These are phyloP conservation scores for Ustilago crameri DNA, from an alignment of 1,284 basidiomycete genomes.

Conservation along the genomic window DNA sequence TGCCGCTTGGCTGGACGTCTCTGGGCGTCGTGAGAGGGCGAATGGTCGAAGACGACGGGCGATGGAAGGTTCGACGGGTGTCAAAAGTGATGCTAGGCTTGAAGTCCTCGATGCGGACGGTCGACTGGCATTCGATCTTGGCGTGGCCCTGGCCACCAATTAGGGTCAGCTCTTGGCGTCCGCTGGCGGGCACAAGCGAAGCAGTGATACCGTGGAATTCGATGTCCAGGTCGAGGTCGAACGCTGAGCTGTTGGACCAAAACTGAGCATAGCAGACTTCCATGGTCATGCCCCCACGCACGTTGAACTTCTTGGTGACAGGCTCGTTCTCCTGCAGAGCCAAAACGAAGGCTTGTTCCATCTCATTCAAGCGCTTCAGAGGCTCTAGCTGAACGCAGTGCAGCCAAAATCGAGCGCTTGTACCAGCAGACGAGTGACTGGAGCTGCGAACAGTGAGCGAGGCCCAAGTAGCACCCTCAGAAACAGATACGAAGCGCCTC, in stretches of 20 bases:
- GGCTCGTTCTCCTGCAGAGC: constrained; percentile 66
- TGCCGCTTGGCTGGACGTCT: constrained; percentile 64
- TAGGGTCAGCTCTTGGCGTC: constrained; percentile 60
- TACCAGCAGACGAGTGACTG: constrained; percentile 56
- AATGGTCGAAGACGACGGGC: constrained; percentile 57
- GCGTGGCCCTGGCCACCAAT: constrained; percentile 65
- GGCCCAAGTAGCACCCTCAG: constrained; percentile 68
- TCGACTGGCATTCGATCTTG: constrained; percentile 58
- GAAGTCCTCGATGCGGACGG: constrained; percentile 65
- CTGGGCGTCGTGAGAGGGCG: constrained; percentile 59
- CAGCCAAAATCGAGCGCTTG: constrained; percentile 67
- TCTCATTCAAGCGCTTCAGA: constrained; percentile 60
- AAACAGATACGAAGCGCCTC: constrained; percentile 65
- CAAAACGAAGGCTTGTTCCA: constrained; percentile 65
- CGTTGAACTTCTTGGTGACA: constrained; percentile 61
- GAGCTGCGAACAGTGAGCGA: constrained; percentile 62
- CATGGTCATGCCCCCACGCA: constrained; percentile 66
- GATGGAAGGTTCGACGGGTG: constrained; percentile 61
- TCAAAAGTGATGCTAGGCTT: constrained; percentile 65
- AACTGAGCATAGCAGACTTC: constrained; percentile 68
- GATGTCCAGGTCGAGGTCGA: constrained; percentile 65
- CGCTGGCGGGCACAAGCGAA: constrained; percentile 44
- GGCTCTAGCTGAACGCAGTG: constrained; percentile 67
- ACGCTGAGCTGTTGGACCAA: constrained; percentile 64
- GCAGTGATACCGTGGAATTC: constrained; percentile 68